Conservation (phyloP, 768 basidiomycete species). For the Leucosporidium yakuticum region DNA sequence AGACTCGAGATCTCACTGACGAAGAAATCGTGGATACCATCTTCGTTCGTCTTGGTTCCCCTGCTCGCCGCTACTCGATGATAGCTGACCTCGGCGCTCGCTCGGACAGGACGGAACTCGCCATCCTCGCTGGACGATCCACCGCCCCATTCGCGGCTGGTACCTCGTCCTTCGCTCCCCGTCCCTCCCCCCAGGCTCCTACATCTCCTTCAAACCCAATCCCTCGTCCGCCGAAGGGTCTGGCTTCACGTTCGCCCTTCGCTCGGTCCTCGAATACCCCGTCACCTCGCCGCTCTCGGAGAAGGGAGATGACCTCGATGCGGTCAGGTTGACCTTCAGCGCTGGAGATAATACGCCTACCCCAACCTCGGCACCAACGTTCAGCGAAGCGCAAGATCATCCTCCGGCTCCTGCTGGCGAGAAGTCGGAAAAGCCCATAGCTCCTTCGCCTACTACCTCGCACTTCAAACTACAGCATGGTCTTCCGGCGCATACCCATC, state of each 20-base stretch:
- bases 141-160: neutral
- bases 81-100: neutral
- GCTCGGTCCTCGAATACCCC: too few relatives aligned
- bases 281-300: neutral
- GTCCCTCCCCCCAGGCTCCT: neutral
- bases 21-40: neutral
- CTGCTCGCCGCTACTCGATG: neutral
- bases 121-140: neutral
- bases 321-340: neutral
- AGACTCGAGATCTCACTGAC: neutral
- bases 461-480: too few relatives aligned
- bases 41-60: neutral
- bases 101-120: neutral
- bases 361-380: too few relatives aligned
- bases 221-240: neutral
- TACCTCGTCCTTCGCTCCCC: conserved; percentile 1
- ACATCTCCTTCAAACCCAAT: neutral
- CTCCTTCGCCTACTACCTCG: too few relatives aligned
- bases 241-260: neutral
- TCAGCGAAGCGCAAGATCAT: neutral
- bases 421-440: neutral
- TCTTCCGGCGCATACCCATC: neutral
- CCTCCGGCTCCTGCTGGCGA: neutral
- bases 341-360: too few relatives aligned
- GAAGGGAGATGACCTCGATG: neutral